phyloP scores from a whole-genome alignment of 441 rosid species.

The Erysimum pusillum region DNA sequence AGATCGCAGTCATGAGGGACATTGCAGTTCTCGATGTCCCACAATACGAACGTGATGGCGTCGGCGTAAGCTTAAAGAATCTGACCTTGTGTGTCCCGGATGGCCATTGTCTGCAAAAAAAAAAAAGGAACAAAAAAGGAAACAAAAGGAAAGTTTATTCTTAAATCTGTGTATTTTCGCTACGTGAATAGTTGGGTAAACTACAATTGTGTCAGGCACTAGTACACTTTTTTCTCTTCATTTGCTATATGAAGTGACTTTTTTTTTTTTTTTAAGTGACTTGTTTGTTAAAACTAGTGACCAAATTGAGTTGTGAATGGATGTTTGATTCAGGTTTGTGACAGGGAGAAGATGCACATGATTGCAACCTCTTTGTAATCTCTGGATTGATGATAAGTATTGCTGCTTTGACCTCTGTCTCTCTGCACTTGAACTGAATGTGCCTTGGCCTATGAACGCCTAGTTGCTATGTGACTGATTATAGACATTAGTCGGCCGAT shows the following conservation, averaged over 20 bases:
- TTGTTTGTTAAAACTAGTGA: constrained; percentile 59
- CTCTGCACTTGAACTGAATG: constrained; percentile 46
- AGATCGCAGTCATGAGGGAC: too few relatives aligned
- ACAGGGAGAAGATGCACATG: constrained; percentile 89
- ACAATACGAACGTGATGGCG: too few relatives aligned
- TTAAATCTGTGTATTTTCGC: too few relatives aligned
- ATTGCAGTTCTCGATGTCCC: too few relatives aligned
- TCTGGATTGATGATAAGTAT: constrained; percentile 80
- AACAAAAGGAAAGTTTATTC: too few relatives aligned
- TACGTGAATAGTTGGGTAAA: constrained; percentile 12
- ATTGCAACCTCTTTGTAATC: constrained; percentile 76
- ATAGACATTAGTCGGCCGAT: constrained; percentile 41
- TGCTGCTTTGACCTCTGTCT: constrained; percentile 56
- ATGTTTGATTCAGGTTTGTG: constrained; percentile 93
- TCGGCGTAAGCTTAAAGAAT: too few relatives aligned
- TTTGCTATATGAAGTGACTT: not conserved
- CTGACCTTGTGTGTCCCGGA: too few relatives aligned
- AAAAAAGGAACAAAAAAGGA: too few relatives aligned
- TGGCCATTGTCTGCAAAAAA: too few relatives aligned
- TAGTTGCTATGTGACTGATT: constrained; percentile 44
- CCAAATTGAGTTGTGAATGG: constrained; percentile 69
- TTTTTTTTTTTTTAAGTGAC: too few relatives aligned
- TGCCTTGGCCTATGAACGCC: constrained; percentile 45
- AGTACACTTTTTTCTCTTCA: not conserved
- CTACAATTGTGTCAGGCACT: not conserved